Percentiles rank a stretch among this genome's conserved stretches.
Evolutionary conservation across 306 rosid genomes (phyloP).

Genomic region (Fragaria nilgerrensis): DNA sequence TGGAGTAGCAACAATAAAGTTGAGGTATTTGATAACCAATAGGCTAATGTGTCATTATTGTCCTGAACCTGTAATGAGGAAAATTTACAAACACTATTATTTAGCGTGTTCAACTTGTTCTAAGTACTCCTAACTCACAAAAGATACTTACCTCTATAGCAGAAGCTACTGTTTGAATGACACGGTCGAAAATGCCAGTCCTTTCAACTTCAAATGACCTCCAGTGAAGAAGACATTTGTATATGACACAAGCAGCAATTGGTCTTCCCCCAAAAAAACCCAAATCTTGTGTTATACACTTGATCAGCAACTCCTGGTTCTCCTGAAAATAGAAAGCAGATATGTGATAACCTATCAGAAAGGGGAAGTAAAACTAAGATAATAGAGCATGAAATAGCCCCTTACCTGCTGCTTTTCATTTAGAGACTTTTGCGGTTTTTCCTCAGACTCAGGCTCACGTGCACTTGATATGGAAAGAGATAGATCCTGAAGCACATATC

Average conservation of each 20-base stretch:
- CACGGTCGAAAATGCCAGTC: constrained; percentile 87
- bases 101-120: constrained; percentile 18
- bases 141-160: constrained; percentile 73
- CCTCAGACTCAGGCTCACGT: constrained; percentile 98
- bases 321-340: constrained; percentile 60
- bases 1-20: constrained; percentile 91
- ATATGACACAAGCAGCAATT: constrained; percentile 88
- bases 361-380: constrained; percentile 18
- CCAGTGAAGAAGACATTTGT: constrained; percentile 99
- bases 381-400: constrained; percentile 26
- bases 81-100: constrained; percentile 29
- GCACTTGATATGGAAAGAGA: constrained; percentile 68
- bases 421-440: constrained; percentile 94
- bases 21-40: constrained; percentile 97
- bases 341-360: constrained; percentile 22
- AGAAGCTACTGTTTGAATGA: constrained; percentile 94
- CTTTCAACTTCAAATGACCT: constrained; percentile 99
- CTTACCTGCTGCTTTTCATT: constrained; percentile 97
- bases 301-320: constrained; percentile 91
- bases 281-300: constrained; percentile 87
- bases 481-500: constrained; percentile 56
- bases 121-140: not conserved
- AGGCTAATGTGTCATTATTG: constrained; percentile 78
- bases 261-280: constrained; percentile 97
- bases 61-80: constrained; percentile 68